Conservation (phyloP, 2,329 filamentous ascomycete genomes). For the Helotiales sp. region DNA sequence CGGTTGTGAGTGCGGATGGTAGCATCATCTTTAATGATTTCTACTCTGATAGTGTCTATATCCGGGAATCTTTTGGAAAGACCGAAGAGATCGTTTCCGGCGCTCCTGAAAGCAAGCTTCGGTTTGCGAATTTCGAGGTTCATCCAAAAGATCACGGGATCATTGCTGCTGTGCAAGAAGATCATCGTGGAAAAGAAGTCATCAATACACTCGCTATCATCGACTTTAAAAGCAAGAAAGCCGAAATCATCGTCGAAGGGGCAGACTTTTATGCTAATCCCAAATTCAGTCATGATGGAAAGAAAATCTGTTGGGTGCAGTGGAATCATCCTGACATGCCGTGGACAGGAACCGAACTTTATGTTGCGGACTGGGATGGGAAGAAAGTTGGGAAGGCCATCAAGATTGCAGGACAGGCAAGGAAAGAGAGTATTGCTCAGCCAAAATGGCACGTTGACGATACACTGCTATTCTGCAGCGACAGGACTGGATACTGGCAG, state of each 20-base stretch:
- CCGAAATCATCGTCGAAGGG: conserved; percentile 41
- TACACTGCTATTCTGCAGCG: conserved; percentile 48
- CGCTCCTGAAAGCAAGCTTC: conserved; percentile 33
- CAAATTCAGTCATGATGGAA: conserved; percentile 48
- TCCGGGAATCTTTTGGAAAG: conserved; percentile 41
- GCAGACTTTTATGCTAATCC: conserved; percentile 56
- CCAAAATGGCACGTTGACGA: conserved; percentile 52
- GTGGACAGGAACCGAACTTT: conserved; percentile 48
- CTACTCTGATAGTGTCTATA: conserved; percentile 42
- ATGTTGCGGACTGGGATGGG: conserved; percentile 43
- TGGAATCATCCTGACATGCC: conserved; percentile 56
- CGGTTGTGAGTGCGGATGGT: conserved; percentile 41
- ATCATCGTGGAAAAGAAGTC: conserved; percentile 40
- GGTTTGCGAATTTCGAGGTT: conserved; percentile 49
- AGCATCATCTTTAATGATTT: conserved; percentile 48
- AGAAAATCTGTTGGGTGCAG: conserved; percentile 50
- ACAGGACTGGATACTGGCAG: conserved; percentile 47
- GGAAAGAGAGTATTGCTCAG: conserved; percentile 46
- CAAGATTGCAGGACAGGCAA: conserved; percentile 42
- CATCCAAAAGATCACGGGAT: conserved; percentile 38
- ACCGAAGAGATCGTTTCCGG: conserved; percentile 37
- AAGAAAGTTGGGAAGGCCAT: conserved; percentile 35
- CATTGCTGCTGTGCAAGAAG: conserved; percentile 54
- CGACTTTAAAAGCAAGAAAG: conserved; percentile 33
- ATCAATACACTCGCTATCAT: conserved; percentile 32